Conservation (phyloP, 768 basidiomycete species). For the Boletus sp. region DNA sequence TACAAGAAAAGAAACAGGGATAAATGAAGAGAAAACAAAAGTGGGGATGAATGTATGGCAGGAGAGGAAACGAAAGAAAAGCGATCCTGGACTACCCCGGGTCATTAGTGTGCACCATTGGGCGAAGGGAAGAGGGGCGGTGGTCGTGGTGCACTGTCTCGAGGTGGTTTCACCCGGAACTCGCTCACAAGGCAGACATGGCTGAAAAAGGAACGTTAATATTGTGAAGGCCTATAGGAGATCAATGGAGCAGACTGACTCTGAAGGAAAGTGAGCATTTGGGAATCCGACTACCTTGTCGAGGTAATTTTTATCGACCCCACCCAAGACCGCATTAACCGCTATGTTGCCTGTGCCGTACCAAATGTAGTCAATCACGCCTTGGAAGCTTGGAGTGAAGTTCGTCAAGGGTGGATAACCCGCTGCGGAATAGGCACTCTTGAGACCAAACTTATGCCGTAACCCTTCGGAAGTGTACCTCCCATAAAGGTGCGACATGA, state of each 20-base stretch:
- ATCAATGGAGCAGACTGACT: slow-evolving; percentile 56
- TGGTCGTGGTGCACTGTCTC: slow-evolving; percentile 41
- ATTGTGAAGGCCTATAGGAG: slow-evolving; percentile 1
- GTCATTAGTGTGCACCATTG: slow-evolving; percentile 33
- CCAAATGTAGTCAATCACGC: slow-evolving; percentile 93
- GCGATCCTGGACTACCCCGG: not conserved
- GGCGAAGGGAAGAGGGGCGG: slow-evolving; percentile 40
- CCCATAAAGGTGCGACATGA: slow-evolving; percentile 89
- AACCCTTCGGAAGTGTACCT: slow-evolving; percentile 89
- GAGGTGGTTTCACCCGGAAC: slow-evolving; percentile 77
- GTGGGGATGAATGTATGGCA: slow-evolving; percentile 6
- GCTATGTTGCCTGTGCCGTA: slow-evolving; percentile 72
- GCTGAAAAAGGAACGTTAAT: slow-evolving; percentile 38
- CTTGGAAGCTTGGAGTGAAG: slow-evolving; percentile 83
- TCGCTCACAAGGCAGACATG: slow-evolving; percentile 71
- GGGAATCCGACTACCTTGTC: slow-evolving; percentile 95
- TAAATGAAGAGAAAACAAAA: slow-evolving; percentile 23
- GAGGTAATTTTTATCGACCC: slow-evolving; percentile 81
- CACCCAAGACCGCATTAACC: slow-evolving; percentile 83
- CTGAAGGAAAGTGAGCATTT: slow-evolving; percentile 93
- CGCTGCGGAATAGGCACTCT: slow-evolving; percentile 73
- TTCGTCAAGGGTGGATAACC: slow-evolving; percentile 81
- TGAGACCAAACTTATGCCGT: slow-evolving; percentile 73
- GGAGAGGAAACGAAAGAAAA: not conserved
- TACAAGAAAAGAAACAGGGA: slow-evolving; percentile 24